Conservation (phyloP, 116 monocot genomes). For the Trichopus zeylanicus region DNA sequence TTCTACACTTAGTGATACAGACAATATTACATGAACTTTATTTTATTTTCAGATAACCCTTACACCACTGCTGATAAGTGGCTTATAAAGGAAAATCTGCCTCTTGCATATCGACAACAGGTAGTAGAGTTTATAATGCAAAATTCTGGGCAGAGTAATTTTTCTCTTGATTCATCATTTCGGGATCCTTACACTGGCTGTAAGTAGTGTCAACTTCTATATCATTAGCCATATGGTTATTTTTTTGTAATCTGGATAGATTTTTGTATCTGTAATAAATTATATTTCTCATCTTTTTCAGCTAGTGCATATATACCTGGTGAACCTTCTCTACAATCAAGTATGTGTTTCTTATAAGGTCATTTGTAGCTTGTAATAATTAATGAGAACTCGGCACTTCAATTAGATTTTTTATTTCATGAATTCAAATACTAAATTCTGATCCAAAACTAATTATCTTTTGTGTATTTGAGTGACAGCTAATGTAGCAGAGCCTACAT, state of each 20-base stretch:
- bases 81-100: constrained; percentile 88
- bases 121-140: constrained; percentile 95
- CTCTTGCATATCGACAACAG: constrained; percentile 84
- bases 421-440: background rate
- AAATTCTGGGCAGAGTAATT: constrained; percentile 71
- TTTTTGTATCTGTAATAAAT: background rate
- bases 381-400: background rate
- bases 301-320: constrained; percentile 96
- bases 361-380: background rate
- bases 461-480: constrained; percentile 19
- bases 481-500: constrained; percentile 34
- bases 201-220: too few relatives aligned
- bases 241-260: background rate
- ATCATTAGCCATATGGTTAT: background rate
- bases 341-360: constrained; percentile 25
- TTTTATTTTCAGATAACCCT: constrained; percentile 68
- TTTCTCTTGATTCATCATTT: constrained; percentile 69
- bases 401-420: background rate
- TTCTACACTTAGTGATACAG: too few relatives aligned
- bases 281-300: constrained; percentile 14
- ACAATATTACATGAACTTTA: too few relatives aligned
- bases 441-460: background rate
- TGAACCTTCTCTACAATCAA: constrained; percentile 36
- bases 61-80: constrained; percentile 82
- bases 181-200: constrained; percentile 93